Base-by-base conservation (phyloP, 2,329 filamentous ascomycete genomes). In the Emmonsiellopsis sp. region DNA sequence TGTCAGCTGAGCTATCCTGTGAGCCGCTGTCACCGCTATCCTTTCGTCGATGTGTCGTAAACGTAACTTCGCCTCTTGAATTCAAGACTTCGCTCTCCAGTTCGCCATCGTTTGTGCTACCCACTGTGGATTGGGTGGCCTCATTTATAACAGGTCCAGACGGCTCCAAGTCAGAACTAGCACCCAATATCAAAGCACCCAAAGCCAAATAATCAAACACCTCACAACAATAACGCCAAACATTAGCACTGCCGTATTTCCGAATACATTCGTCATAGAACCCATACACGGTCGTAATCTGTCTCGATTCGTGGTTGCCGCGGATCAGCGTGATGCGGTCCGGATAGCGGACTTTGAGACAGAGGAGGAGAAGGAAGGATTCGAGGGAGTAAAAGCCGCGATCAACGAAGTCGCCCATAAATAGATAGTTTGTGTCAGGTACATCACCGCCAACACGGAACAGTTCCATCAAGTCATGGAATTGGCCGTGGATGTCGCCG, bases 151-250 rank as follows among this genome's bases (percentile, higher is more conserved):
- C 70, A 32, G 74, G 70, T 7, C 70, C 71, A 70, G 77, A 85
- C 74, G 70, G 87, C 77, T 74, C 75, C 37, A 86, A 74, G 26
- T 80, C 78, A 6, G 82, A 81, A 43, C 81, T 79, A 30, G 93
- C 90, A 59, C 93, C 93, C n/a, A 95, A 81, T 97, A 98, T 97
- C 60, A 98, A 92, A 58, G 97, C 94, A 63, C 89, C 95, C 56
- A 98, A 77, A 7, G 92, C 96, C 59, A 98, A 79, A 71, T 95
- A 98, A 74, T 98, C 93, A 73, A 98, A 98, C 90, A 98, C 96
- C 74, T 98, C 93, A 61, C 93, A 98, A 69, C 98, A 98, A 71
- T 97, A 93, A 72, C 98, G 93, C 93, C 93, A 98, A 20, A 98
- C 93, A 65, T 93, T 96, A 58, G 93, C 90, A 67, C 95, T 97